A percentile compares a stretch with the other conserved stretches of the same genome.
phyloP scores from a whole-genome alignment of 2,329 filamentous ascomycete genomes.

The Amylocarpus encephaloides region DNA sequence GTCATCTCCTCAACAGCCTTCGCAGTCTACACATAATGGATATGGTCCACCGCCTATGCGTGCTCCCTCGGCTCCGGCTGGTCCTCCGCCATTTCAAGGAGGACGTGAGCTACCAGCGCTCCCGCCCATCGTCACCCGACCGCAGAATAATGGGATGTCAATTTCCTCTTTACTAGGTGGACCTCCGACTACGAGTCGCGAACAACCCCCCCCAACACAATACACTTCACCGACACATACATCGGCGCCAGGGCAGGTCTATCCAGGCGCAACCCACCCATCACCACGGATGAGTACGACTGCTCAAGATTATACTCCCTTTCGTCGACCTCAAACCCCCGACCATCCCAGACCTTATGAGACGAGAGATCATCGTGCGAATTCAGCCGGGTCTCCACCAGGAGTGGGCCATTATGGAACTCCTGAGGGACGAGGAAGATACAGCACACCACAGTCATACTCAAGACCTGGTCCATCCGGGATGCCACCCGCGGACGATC shows the following conservation, averaged over 20 bases:
- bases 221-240: constrained; percentile 39
- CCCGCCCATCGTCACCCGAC: constrained; percentile 43
- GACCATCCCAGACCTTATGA: constrained; percentile 57
- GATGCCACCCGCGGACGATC: constrained; percentile 40
- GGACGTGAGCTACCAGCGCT: constrained; percentile 50
- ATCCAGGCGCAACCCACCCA: constrained; percentile 36
- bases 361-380: constrained; percentile 34
- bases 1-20: constrained; percentile 41
- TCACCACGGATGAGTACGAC: constrained; percentile 33
- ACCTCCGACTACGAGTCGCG: constrained; percentile 40
- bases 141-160: constrained; percentile 48
- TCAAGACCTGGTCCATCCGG: constrained; percentile 37
- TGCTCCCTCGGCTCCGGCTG: constrained; percentile 36
- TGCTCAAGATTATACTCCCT: constrained; percentile 53
- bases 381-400: constrained; percentile 31
- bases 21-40: constrained; percentile 28
- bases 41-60: constrained; percentile 33
- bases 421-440: constrained; percentile 49
- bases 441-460: constrained; percentile 53
- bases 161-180: constrained; percentile 66
- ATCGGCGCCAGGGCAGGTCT: constrained; percentile 32
- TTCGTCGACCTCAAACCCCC: constrained; percentile 66
- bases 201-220: constrained; percentile 40
- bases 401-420: constrained; percentile 43
- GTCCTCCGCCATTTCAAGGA: constrained; percentile 37